A percentile compares a stretch with the other conserved stretches of the same genome.
Evolutionary conservation across 2,329 filamentous ascomycete genomes (phyloP).

Genomic region (Alternaria atra): DNA sequence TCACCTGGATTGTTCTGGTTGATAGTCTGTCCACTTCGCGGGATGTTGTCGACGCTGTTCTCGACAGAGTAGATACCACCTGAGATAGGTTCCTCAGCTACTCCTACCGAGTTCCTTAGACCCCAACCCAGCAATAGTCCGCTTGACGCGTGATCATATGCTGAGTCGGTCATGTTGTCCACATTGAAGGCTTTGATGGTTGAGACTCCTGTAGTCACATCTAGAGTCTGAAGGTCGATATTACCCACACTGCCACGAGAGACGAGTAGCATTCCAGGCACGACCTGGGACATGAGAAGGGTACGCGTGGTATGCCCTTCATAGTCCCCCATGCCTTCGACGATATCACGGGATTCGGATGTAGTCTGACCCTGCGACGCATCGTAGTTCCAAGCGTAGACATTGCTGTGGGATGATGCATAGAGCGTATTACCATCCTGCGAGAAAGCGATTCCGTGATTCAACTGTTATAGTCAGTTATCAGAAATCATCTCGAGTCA

Average conservation of each 20-base stretch:
- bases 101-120: slow-evolving; percentile 74
- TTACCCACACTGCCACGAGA: slow-evolving; percentile 72
- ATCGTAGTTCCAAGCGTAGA: slow-evolving; percentile 73
- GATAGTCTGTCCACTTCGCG: slow-evolving; percentile 66
- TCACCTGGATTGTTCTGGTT: slow-evolving; percentile 76
- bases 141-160: slow-evolving; percentile 62
- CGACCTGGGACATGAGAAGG: slow-evolving; percentile 66
- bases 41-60: slow-evolving; percentile 73
- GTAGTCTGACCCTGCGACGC: slow-evolving; percentile 57
- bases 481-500: neutral
- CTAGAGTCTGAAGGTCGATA: slow-evolving; percentile 64
- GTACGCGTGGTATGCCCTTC: slow-evolving; percentile 73
- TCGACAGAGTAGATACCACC: slow-evolving; percentile 68
- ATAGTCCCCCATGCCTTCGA: slow-evolving; percentile 67
- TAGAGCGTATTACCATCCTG: slow-evolving; percentile 61
- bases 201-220: slow-evolving; percentile 66
- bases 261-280: slow-evolving; percentile 68
- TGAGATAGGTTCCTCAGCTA: slow-evolving; percentile 67
- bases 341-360: slow-evolving; percentile 61
- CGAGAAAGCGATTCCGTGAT: slow-evolving; percentile 62
- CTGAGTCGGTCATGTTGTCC: slow-evolving; percentile 49
- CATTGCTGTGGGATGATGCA: slow-evolving; percentile 65
- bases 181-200: slow-evolving; percentile 72
- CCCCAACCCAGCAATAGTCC: slow-evolving; percentile 70
- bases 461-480: slow-evolving; percentile 47